These are phyloP conservation scores for Chalciporus pseudorubinellus DNA, from an alignment of 768 basidiomycete species.

Conservation along the genomic window DNA sequence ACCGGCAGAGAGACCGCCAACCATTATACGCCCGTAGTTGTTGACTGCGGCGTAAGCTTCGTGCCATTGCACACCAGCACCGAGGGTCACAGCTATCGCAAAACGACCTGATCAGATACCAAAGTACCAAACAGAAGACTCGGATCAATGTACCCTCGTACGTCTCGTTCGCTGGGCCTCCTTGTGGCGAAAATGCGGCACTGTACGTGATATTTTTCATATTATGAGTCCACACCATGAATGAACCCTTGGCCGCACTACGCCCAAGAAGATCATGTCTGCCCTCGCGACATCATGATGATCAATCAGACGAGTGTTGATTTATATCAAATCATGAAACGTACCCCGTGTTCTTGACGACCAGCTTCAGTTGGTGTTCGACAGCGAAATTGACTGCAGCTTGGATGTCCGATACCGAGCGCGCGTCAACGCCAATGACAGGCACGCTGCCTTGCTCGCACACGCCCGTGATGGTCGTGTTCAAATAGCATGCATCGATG, in stretches of 20 bases:
- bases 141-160: not conserved
- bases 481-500: conserved; percentile 37
- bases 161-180: conserved; percentile 19
- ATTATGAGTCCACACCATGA: conserved; percentile 42
- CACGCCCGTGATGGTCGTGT: conserved; percentile 24
- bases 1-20: conserved; percentile 39
- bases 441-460: conserved; percentile 23
- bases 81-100: conserved; percentile 28
- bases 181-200: conserved; percentile 32
- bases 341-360: conserved; percentile 23
- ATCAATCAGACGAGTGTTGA: not conserved
- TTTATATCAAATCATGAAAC: not conserved
- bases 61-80: conserved; percentile 46
- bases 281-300: not conserved
- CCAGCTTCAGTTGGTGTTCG: conserved; percentile 10
- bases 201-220: conserved; percentile 38
- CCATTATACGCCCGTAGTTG: conserved; percentile 36
- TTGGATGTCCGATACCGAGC: conserved; percentile 17
- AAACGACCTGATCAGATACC: not conserved
- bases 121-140: not conserved
- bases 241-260: conserved; percentile 35
- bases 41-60: conserved; percentile 41
- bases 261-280: conserved; percentile 41
- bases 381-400: conserved; percentile 22
- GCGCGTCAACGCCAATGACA: conserved; percentile 19